Evolutionary conservation across 148 eudicot genomes (phyloP).

Genomic region (Nyssa sinensis): DNA sequence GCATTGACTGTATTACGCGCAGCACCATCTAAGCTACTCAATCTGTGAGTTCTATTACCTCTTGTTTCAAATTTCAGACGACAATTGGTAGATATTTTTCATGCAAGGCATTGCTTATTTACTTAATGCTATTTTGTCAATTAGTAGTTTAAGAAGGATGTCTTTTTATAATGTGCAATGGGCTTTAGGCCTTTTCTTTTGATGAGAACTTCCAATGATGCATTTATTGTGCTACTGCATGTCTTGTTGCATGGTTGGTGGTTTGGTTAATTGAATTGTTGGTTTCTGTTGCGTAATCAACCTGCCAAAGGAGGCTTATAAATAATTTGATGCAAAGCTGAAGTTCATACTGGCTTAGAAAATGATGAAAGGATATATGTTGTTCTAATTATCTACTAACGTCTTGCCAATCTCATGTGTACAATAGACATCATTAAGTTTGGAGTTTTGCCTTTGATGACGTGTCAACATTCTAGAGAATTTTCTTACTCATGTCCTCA

Average conservation of each 20-base stretch:
- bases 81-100: neutral
- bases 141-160: neutral
- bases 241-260: neutral
- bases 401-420: no score
- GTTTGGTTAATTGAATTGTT: neutral
- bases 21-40: conserved; percentile 93
- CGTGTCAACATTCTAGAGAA: no score
- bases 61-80: neutral
- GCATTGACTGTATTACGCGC: conserved; percentile 89
- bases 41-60: conserved; percentile 66
- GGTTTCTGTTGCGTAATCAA: neutral
- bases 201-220: neutral
- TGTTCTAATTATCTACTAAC: no score
- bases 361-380: neutral
- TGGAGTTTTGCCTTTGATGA: no score
- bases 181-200: neutral
- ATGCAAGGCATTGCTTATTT: neutral
- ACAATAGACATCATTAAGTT: no score
- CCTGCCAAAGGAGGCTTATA: neutral
- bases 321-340: neutral
- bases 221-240: neutral
- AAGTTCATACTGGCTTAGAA: neutral
- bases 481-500: no score
- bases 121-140: neutral
- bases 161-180: neutral